Evolutionary conservation across 129 eudicot species (phyloP).

Genomic region (Arctium minus): DNA sequence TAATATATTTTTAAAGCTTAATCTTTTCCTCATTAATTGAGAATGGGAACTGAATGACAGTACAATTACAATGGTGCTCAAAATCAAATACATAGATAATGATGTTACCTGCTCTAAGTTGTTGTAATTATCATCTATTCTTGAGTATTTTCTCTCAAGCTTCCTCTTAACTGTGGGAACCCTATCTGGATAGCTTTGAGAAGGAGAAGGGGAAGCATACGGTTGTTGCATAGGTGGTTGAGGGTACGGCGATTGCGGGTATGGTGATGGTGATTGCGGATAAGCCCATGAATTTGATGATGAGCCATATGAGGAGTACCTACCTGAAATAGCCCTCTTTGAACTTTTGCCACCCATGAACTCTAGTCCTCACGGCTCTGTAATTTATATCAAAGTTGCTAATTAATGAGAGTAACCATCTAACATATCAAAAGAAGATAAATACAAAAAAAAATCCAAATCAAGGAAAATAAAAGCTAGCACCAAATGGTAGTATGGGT

Average conservation of each 20-base stretch:
- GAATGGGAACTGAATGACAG: neutral
- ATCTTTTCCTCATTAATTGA: neutral
- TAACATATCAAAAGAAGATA: neutral
- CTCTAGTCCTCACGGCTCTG: constrained; percentile 23
- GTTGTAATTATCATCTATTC: constrained; percentile 67
- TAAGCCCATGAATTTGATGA: constrained; percentile 44
- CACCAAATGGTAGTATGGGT: too few relatives aligned
- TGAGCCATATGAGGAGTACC: constrained; percentile 62
- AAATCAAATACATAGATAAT: constrained; percentile 3
- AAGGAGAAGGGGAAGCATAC: constrained; percentile 45
- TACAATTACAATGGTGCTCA: neutral
- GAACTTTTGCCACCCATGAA: constrained; percentile 77
- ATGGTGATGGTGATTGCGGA: constrained; percentile 36
- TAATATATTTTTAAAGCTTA: neutral
- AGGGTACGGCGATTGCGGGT: constrained; percentile 22
- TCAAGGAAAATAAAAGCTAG: too few relatives aligned
- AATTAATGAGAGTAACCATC: neutral
- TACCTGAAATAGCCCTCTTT: constrained; percentile 50
- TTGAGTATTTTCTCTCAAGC: constrained; percentile 70
- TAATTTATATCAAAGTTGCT: neutral
- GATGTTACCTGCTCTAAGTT: constrained; percentile 64
- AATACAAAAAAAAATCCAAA: neutral
- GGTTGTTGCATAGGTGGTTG: constrained; percentile 43
- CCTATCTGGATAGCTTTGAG: constrained; percentile 44
- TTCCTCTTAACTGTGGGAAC: constrained; percentile 41